Percentiles rank a stretch among this genome's conserved stretches.
These are phyloP conservation scores for Mucor sp. DNA, from an alignment of 371 early-diverging fungal genomes.

Conservation along the genomic window DNA sequence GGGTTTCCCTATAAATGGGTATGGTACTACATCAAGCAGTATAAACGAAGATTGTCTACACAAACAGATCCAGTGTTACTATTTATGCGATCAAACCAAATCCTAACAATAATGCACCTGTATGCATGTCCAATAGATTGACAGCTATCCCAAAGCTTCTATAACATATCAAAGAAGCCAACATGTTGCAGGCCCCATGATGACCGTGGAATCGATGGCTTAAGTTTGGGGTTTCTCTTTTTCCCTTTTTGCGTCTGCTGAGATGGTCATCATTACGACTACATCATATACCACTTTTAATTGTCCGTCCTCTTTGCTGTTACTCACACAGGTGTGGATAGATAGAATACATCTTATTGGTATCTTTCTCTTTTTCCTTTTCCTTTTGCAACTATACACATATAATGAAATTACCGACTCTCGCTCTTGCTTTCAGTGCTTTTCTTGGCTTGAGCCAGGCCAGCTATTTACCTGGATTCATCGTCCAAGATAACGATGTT, in stretches of 20 bases:
- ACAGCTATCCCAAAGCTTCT: neutral
- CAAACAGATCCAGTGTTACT: neutral
- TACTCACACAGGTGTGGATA: neutral
- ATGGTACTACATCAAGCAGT: too few relatives aligned
- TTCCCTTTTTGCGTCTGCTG: neutral
- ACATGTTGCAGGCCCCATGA: neutral
- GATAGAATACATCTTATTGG: neutral
- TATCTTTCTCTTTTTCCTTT: constrained; percentile 6
- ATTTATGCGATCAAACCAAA: neutral
- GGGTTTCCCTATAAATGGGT: too few relatives aligned
- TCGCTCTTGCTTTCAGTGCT: neutral
- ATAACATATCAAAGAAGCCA: neutral
- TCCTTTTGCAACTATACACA: neutral
- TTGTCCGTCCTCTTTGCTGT: neutral
- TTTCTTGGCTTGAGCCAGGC: constrained; percentile 9
- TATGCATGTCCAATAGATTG: neutral
- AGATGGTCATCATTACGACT: constrained; percentile 5
- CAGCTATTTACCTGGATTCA: constrained; percentile 18
- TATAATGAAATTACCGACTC: constrained; percentile 13
- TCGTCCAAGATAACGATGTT: constrained; percentile 18
- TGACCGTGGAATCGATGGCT: neutral
- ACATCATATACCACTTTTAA: neutral
- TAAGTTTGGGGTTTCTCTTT: neutral
- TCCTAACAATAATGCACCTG: neutral
- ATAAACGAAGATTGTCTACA: neutral